Evolutionary conservation across 345 rosid genomes (phyloP).

Genomic region (Lagerstroemia speciosa): DNA sequence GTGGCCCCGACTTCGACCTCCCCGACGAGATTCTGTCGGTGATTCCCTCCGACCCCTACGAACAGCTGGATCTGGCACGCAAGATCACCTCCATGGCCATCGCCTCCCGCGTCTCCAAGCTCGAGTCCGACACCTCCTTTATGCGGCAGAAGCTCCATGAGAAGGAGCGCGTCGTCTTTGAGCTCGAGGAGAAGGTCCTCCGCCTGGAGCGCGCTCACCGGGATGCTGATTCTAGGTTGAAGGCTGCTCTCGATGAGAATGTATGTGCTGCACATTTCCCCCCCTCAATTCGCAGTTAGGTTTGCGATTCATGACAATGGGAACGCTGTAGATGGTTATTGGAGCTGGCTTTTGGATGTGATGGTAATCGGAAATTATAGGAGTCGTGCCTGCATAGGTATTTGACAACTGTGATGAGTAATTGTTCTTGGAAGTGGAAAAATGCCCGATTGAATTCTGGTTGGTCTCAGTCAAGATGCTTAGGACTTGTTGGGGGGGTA

Average conservation of each 20-base stretch:
- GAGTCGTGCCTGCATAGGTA: no score
- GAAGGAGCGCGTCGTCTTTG: constrained; percentile 52
- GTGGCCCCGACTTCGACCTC: constrained; percentile 41
- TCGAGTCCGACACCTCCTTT: constrained; percentile 55
- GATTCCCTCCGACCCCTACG: constrained; percentile 82
- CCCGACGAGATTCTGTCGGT: constrained; percentile 72
- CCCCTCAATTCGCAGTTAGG: not conserved
- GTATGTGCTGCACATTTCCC: constrained; percentile 28
- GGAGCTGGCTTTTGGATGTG: not conserved
- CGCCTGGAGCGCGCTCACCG: constrained; percentile 40
- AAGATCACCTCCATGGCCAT: constrained; percentile 96
- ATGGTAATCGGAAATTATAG: not conserved
- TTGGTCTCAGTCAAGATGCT: no score
- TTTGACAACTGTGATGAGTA: no score
- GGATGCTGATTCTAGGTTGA: constrained; percentile 55
- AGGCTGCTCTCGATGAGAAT: constrained; percentile 55
- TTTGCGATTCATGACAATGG: not conserved
- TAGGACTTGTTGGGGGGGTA: no score
- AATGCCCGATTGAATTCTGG: no score
- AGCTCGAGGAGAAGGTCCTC: constrained; percentile 46
- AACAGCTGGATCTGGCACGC: constrained; percentile 92
- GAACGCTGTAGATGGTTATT: not conserved
- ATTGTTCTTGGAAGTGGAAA: no score
- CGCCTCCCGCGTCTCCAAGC: constrained; percentile 76
- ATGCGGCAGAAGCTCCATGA: constrained; percentile 44